Conservation (phyloP, 1,284 basidiomycete species). For the Naganishia sp. region DNA sequence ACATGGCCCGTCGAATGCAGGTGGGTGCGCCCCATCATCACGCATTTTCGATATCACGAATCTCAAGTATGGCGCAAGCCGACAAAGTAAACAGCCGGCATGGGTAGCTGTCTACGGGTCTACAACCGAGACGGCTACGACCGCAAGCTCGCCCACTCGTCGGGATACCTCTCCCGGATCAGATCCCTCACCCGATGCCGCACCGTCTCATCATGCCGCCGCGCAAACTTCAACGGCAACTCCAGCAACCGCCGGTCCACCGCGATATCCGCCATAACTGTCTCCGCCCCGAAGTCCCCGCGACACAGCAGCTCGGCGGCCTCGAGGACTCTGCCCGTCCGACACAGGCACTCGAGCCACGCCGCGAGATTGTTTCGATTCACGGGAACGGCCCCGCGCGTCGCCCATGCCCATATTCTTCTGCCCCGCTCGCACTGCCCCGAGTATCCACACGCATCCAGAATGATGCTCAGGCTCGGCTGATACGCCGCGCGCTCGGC, state of each 20-base stretch:
- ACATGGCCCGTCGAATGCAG: neutral
- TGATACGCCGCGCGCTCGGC: slow-evolving; percentile 59
- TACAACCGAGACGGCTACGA: slow-evolving; percentile 22
- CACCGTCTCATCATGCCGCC: slow-evolving; percentile 34
- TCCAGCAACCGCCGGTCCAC: slow-evolving; percentile 47
- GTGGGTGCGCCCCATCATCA: slow-evolving; percentile 2
- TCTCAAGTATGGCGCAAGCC: slow-evolving; percentile 4
- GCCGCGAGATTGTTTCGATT: slow-evolving; percentile 67
- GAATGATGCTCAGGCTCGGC: slow-evolving; percentile 72
- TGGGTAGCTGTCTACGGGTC: neutral
- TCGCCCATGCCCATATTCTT: slow-evolving; percentile 61
- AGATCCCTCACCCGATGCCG: slow-evolving; percentile 29
- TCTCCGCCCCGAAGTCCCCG: slow-evolving; percentile 59
- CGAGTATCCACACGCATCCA: slow-evolving; percentile 77
- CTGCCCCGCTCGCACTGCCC: slow-evolving; percentile 60
- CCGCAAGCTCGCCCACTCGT: slow-evolving; percentile 38
- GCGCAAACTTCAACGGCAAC: slow-evolving; percentile 52
- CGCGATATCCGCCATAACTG: slow-evolving; percentile 27
- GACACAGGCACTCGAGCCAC: slow-evolving; percentile 84
- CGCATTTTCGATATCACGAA: slow-evolving; percentile 24
- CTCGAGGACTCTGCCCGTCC: slow-evolving; percentile 66
- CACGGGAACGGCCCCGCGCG: slow-evolving; percentile 58
- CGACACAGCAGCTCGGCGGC: slow-evolving; percentile 67
- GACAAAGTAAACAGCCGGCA: slow-evolving; percentile 22
- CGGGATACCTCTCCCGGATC: slow-evolving; percentile 40